A percentile compares a stretch with the other conserved stretches of the same genome.
Conservation (phyloP, 306 rosid species). For the Prinsepia uniflora region DNA sequence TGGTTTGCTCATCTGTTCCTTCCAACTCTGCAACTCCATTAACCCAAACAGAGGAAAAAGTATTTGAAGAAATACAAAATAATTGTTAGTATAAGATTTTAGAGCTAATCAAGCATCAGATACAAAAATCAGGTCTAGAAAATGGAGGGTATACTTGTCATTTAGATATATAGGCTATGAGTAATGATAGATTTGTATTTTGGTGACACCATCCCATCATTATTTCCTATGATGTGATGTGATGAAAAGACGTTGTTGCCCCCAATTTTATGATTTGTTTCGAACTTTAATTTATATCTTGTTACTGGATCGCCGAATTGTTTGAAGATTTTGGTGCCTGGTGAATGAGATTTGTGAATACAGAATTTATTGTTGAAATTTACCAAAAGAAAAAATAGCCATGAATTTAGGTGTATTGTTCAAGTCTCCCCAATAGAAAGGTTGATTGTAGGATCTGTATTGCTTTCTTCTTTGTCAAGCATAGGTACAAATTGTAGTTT, state of each 20-base stretch:
- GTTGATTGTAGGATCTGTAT: background rate
- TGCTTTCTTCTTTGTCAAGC: background rate
- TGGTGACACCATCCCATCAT: constrained; percentile 14
- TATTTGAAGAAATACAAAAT: background rate
- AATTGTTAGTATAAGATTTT: background rate
- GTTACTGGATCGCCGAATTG: background rate
- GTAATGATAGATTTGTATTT: constrained; percentile 18
- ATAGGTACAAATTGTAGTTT: background rate
- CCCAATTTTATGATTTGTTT: background rate
- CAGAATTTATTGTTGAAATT: background rate
- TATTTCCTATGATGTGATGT: constrained; percentile 23
- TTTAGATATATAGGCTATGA: constrained; percentile 18
- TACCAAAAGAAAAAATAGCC: background rate
- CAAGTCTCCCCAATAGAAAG: background rate
- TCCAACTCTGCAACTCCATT: constrained; percentile 1
- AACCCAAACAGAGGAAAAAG: constrained; percentile 5
- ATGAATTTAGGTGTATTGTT: background rate
- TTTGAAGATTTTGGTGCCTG: background rate
- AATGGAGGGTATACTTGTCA: constrained; percentile 45
- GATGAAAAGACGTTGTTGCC: constrained; percentile 40
- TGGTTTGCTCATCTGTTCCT: constrained; percentile 12
- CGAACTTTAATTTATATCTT: background rate
- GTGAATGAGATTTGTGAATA: background rate
- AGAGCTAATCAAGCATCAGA: background rate
- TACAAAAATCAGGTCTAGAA: background rate